These are phyloP conservation scores for Chlamydomonas applanata DNA, from an alignment of 139 green algal genomes.

Conservation along the genomic window DNA sequence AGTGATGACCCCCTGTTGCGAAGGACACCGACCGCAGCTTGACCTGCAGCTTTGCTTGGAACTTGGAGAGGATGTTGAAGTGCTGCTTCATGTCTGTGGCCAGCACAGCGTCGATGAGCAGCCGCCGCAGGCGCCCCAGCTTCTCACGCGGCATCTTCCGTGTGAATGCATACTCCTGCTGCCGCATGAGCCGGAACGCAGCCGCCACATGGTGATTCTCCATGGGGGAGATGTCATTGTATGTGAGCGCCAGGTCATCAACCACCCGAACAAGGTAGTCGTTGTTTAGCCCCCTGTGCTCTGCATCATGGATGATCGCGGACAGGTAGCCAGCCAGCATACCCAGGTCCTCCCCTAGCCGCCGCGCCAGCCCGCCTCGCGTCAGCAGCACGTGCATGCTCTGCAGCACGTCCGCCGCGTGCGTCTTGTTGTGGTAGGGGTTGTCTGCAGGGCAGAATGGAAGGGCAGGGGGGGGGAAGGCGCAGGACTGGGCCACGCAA, in stretches of 20 bases:
- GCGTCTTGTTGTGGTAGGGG: conserved; percentile 59
- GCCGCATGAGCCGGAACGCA: conserved; percentile 26
- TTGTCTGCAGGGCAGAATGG: conserved; percentile 16
- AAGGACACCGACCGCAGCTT: conserved; percentile 26
- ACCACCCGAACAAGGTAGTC: conserved; percentile 48
- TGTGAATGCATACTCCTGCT: conserved; percentile 7
- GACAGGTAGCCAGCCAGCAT: conserved; percentile 50
- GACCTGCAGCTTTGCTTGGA: conserved; percentile 49
- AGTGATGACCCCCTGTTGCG: conserved; percentile 1
- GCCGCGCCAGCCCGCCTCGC: conserved; percentile 34
- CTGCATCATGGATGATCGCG: background rate
- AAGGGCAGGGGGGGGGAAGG: too few relatives aligned
- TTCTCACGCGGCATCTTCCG: too few relatives aligned
- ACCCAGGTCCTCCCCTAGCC: conserved; percentile 18
- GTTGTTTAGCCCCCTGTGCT: conserved; percentile 47
- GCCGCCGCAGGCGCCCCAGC: conserved; percentile 29
- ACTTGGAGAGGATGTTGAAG: conserved; percentile 51
- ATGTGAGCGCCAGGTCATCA: conserved; percentile 47
- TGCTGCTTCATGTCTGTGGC: conserved; percentile 48
- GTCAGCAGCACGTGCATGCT: conserved; percentile 37
- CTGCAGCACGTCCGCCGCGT: conserved; percentile 45
- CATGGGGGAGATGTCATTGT: conserved; percentile 52
- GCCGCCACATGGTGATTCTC: conserved; percentile 59
- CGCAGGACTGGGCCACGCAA: too few relatives aligned
- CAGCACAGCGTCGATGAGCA: conserved; percentile 54